These are phyloP conservation scores for Pythium phragmiticola DNA, from an alignment of 352 stramenopile species.

Conservation along the genomic window DNA sequence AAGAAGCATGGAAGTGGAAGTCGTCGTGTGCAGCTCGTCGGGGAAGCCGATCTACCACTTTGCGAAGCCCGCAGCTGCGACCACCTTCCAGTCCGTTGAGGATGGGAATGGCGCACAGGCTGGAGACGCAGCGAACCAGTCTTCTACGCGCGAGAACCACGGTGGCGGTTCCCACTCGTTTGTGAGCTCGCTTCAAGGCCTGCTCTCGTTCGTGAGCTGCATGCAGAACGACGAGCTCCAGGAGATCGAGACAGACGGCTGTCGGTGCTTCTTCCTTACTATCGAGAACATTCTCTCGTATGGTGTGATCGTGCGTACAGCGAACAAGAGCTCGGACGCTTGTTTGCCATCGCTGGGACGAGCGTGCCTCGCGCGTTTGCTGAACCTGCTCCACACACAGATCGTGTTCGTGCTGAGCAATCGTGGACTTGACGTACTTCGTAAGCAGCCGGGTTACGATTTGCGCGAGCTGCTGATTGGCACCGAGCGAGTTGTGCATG, in stretches of 20 bases:
- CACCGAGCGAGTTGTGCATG: constrained; percentile 51
- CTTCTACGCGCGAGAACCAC: not conserved
- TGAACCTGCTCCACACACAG: constrained; percentile 50
- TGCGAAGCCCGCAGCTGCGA: constrained; percentile 19
- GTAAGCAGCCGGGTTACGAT: constrained; percentile 61
- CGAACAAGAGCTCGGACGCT: not conserved
- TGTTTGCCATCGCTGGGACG: constrained; percentile 5
- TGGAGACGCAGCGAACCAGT: constrained; percentile 2
- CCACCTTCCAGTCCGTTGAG: constrained; percentile 3
- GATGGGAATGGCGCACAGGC: not conserved
- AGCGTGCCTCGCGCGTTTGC: constrained; percentile 44
- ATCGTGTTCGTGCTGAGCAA: constrained; percentile 66
- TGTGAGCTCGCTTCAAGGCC: constrained; percentile 58
- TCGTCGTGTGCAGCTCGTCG: constrained; percentile 56
- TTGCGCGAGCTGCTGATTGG: constrained; percentile 65
- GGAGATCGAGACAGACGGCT: constrained; percentile 40
- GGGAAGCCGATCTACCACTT: constrained; percentile 64
- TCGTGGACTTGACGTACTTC: constrained; percentile 57
- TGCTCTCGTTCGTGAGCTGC: constrained; percentile 59
- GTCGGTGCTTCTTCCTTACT: constrained; percentile 49
- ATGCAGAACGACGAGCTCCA: constrained; percentile 59
- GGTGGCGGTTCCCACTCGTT: constrained; percentile 45
- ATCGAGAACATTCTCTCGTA: constrained; percentile 47
- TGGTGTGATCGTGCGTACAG: constrained; percentile 41
- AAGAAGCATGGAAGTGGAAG: constrained; percentile 39